These are phyloP conservation scores for Leishmania aethiopica DNA, from an alignment of 208 protist species.

Conservation along the genomic window DNA sequence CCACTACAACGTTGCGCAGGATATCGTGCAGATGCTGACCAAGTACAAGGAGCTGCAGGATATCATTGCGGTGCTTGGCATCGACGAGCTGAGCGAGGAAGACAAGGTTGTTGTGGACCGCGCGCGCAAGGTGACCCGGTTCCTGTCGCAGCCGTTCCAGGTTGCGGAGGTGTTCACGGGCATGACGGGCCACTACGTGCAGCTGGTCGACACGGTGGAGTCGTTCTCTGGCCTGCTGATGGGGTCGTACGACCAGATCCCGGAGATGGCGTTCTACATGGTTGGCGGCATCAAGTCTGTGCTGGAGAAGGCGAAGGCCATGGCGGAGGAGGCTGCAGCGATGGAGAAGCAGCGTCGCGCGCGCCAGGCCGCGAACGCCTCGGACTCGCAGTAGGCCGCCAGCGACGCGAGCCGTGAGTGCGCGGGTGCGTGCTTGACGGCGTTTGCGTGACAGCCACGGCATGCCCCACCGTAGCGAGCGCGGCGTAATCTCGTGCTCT, in stretches of 20 bases:
- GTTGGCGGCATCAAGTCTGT: constrained; percentile 95
- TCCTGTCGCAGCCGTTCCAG: constrained; percentile 98
- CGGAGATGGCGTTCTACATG: constrained; percentile 99
- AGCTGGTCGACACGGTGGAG: constrained; percentile 93
- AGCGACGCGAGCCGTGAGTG: neutral
- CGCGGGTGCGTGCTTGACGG: neutral
- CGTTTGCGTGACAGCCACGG: neutral
- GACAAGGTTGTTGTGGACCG: constrained; percentile 97
- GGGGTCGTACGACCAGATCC: constrained; percentile 96
- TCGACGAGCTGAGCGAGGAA: constrained; percentile 98
- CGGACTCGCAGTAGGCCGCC: constrained; percentile 18
- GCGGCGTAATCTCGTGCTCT: neutral
- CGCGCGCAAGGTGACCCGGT: constrained; percentile 91
- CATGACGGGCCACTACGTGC: constrained; percentile 95
- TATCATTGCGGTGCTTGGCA: constrained; percentile 99
- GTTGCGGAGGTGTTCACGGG: constrained; percentile 98
- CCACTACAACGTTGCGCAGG: constrained; percentile 97
- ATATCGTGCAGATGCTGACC: constrained; percentile 97
- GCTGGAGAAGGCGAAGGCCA: constrained; percentile 91
- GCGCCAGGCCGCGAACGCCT: constrained; percentile 38
- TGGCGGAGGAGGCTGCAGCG: constrained; percentile 84
- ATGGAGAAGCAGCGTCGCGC: constrained; percentile 66
- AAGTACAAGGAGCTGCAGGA: constrained; percentile 99
- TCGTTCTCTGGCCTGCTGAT: constrained; percentile 95
- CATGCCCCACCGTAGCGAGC: neutral